Base-by-base conservation (phyloP, 495 filamentous ascomycete species). In the Penicillium egyptiacum region DNA sequence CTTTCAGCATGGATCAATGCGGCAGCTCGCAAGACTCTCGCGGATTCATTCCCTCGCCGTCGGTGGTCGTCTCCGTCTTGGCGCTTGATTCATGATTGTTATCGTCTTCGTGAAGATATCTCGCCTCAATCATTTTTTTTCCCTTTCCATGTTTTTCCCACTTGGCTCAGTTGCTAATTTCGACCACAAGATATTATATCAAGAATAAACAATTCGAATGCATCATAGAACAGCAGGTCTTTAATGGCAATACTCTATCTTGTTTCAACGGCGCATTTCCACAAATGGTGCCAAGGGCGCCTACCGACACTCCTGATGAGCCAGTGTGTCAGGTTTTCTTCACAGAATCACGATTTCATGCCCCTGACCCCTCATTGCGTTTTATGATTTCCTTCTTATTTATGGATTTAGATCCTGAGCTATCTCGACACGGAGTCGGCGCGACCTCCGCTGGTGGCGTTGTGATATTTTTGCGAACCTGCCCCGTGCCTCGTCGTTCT, bases 351-450 rank as follows among this genome's bases (percentile, higher is more conserved):
- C 6, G 17, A 22, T 1, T 16, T 2, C 25, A 31, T 42, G 11
- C 39, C 5, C 30, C 22, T 31, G 50, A 41, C 35, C 25, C 39
- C 26, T 31, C 9, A 43, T 16, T 4, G 11, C 2, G 1, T 42
- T 40, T 6, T 5, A 6, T 26, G 5, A 2, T 30, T 42, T 1
- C 10, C 2, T 19, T 26, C 19, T 22, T 20, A n/a, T 42, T 41
- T 23, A 10, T 53, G 37, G 37, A 41, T 30, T 20, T 8, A 6
- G 2, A 49, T 49, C 54, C 54, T 49, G 43, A 47, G 42, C 50
- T 5, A 54, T 54, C 56, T 42, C 26, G 56, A 53, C 56, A 58
- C 56, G 56, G 56, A 54, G 28, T 23, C 40, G 3, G 23, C 25
- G 30, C 22, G 23, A 33, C 9, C 2, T 50, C 40, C 23, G 41